These are phyloP conservation scores for Neurospora sp. DNA, from an alignment of 495 filamentous ascomycete species.

Conservation along the genomic window DNA sequence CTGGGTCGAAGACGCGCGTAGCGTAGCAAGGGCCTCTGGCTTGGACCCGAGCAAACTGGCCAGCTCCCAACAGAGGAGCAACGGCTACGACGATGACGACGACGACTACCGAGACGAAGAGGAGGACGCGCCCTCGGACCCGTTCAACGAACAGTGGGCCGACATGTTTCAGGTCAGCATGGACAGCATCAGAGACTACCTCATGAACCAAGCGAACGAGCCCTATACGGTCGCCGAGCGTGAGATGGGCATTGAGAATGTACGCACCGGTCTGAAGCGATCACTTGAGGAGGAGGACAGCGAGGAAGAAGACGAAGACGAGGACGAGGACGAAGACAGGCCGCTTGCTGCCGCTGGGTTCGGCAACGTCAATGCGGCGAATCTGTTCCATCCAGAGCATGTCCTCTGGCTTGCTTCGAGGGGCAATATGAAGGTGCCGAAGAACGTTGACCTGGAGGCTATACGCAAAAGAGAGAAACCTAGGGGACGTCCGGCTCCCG, in stretches of 20 bases:
- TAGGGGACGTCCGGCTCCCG: not conserved
- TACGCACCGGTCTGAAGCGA: slow-evolving; percentile 57
- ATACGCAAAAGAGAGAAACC: not conserved
- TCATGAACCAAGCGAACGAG: slow-evolving; percentile 39
- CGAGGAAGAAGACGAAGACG: slow-evolving; percentile 45
- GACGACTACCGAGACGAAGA: slow-evolving; percentile 17
- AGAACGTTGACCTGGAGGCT: slow-evolving; percentile 15
- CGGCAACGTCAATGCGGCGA: not conserved
- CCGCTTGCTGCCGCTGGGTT: not conserved
- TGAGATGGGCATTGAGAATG: slow-evolving; percentile 54
- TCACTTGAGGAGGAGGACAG: slow-evolving; percentile 46
- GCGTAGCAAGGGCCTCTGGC: slow-evolving; percentile 17
- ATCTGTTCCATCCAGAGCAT: slow-evolving; percentile 16
- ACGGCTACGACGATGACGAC: slow-evolving; percentile 13
- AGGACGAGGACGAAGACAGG: slow-evolving; percentile 38
- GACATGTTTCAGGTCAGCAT: slow-evolving; percentile 30
- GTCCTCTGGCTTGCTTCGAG: slow-evolving; percentile 22
- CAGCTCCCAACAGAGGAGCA: not conserved
- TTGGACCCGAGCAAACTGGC: slow-evolving; percentile 12
- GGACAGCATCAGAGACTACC: slow-evolving; percentile 28
- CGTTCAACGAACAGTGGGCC: slow-evolving; percentile 31
- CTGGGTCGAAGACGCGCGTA: slow-evolving; percentile 56
- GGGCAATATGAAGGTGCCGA: slow-evolving; percentile 25
- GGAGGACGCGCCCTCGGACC: slow-evolving; percentile 25
- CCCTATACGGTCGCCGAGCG: slow-evolving; percentile 60